Percentiles rank a stretch among this genome's conserved stretches.
These are phyloP conservation scores for Udeniomyces megalosporus DNA, from an alignment of 768 basidiomycete genomes.

Conservation along the genomic window DNA sequence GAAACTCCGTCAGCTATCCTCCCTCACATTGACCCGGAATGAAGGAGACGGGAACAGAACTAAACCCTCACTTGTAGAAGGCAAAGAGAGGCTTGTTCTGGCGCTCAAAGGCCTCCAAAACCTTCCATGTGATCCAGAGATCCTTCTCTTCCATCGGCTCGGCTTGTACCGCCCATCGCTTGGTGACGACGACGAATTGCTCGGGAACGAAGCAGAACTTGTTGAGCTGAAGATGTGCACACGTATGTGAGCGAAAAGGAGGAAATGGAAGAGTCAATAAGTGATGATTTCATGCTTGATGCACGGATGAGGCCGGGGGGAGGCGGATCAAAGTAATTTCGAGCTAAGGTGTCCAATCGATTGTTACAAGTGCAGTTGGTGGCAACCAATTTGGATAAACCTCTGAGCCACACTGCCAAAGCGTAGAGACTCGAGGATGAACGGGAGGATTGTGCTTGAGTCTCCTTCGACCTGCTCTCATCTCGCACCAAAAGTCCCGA, in stretches of 20 bases:
- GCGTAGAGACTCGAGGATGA: too few relatives aligned
- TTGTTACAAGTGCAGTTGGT: too few relatives aligned
- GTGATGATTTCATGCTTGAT: not conserved
- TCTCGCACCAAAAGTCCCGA: too few relatives aligned
- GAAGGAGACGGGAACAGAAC: too few relatives aligned
- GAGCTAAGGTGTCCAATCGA: too few relatives aligned
- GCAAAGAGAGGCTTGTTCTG: not conserved
- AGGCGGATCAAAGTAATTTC: too few relatives aligned
- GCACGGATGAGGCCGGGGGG: not conserved
- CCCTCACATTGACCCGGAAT: not conserved
- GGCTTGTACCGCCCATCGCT: conserved; percentile 1
- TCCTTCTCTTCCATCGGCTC: conserved; percentile 1
- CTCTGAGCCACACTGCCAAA: too few relatives aligned
- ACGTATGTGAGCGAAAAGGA: not conserved
- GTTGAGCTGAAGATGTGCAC: conserved; percentile 14
- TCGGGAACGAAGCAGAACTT: conserved; percentile 11
- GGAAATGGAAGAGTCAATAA: too few relatives aligned
- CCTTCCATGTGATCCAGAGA: not conserved
- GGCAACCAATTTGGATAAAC: too few relatives aligned
- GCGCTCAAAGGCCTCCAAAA: not conserved
- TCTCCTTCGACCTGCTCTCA: too few relatives aligned
- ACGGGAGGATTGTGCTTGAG: too few relatives aligned
- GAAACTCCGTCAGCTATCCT: not conserved
- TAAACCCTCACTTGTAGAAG: conserved; percentile 8
- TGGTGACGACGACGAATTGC: conserved; percentile 10